Conservation (phyloP, 352 stramenopile species). For the Peronospora farinosa region DNA sequence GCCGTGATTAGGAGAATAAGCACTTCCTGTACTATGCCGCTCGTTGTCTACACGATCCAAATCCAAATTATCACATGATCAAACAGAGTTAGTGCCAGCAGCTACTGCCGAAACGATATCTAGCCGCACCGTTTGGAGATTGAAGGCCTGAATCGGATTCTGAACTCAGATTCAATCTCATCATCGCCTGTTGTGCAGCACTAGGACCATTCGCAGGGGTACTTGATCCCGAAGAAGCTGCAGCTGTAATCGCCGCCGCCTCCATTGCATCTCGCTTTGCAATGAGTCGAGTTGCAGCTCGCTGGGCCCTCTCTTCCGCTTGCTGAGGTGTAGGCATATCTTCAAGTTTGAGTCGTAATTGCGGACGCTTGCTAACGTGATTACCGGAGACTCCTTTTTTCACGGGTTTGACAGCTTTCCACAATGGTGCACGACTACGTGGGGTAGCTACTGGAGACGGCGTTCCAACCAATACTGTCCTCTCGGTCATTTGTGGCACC, state of each 20-base stretch:
- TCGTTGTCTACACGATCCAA: constrained; percentile 31
- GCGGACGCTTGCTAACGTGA: constrained; percentile 43
- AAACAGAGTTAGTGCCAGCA: constrained; percentile 8
- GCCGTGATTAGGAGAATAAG: constrained; percentile 81
- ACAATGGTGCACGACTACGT: constrained; percentile 11
- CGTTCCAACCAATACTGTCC: constrained; percentile 7
- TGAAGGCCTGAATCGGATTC: constrained; percentile 56
- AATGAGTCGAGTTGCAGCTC: constrained; percentile 64
- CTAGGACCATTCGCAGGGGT: constrained; percentile 26
- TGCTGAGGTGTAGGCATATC: constrained; percentile 84
- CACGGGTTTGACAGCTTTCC: constrained; percentile 25
- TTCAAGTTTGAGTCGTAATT: constrained; percentile 73
- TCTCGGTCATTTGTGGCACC: constrained; percentile 9
- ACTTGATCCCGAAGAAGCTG: constrained; percentile 16
- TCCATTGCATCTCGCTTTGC: constrained; percentile 69
- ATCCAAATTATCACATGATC: not conserved
- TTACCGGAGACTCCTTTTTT: constrained; percentile 9
- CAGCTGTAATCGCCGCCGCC: constrained; percentile 35
- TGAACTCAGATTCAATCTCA: constrained; percentile 74
- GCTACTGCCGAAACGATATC: not conserved
- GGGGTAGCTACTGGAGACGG: constrained; percentile 14
- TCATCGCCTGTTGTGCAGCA: constrained; percentile 58
- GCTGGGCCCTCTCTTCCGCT: constrained; percentile 71
- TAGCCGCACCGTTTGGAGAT: constrained; percentile 52
- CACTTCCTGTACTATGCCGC: constrained; percentile 65